Evolutionary conservation across 2,329 filamentous ascomycete species (phyloP).

Genomic region (Calonectria multiphialidica): DNA sequence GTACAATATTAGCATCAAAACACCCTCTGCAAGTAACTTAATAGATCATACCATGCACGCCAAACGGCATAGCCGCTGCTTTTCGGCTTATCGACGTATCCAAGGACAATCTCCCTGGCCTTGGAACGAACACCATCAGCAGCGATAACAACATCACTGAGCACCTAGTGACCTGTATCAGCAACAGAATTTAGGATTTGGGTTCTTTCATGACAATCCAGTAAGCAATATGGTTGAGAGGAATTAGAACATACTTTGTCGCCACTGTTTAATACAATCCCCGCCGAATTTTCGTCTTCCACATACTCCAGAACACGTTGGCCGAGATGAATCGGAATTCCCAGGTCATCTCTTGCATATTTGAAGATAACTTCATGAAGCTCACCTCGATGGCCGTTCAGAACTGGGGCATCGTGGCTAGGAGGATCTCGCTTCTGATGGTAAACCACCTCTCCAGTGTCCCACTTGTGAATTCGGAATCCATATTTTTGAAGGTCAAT

Average conservation of each 20-base stretch:
- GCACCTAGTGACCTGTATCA: slow-evolving; percentile 39
- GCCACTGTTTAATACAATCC: slow-evolving; percentile 11
- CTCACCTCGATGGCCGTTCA: slow-evolving; percentile 72
- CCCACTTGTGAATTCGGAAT: slow-evolving; percentile 73
- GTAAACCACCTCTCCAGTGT: slow-evolving; percentile 69
- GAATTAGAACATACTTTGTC: not conserved
- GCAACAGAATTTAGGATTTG: not conserved
- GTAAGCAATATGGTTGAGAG: too few relatives aligned
- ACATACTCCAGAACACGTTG: slow-evolving; percentile 65
- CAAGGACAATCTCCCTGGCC: slow-evolving; percentile 22
- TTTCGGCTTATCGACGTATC: slow-evolving; percentile 22
- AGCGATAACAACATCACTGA: slow-evolving; percentile 64
- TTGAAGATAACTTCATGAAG: slow-evolving; percentile 70
- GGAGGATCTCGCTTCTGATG: slow-evolving; percentile 59
- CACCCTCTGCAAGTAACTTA: too few relatives aligned
- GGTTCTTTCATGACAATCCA: too few relatives aligned
- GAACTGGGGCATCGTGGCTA: slow-evolving; percentile 40
- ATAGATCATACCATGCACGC: slow-evolving; percentile 62
- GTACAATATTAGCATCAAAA: not conserved
- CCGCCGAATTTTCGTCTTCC: slow-evolving; percentile 52
- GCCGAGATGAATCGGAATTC: slow-evolving; percentile 67
- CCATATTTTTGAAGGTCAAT: slow-evolving; percentile 56
- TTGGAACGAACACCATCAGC: slow-evolving; percentile 65
- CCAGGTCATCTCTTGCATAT: slow-evolving; percentile 64
- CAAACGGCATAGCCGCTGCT: slow-evolving; percentile 63